Evolutionary conservation across 202 grass and related monocot genomes (phyloP), one percentile per base, ranked within the genome.

Genomic region (Brachypodium distachyon): DNA sequence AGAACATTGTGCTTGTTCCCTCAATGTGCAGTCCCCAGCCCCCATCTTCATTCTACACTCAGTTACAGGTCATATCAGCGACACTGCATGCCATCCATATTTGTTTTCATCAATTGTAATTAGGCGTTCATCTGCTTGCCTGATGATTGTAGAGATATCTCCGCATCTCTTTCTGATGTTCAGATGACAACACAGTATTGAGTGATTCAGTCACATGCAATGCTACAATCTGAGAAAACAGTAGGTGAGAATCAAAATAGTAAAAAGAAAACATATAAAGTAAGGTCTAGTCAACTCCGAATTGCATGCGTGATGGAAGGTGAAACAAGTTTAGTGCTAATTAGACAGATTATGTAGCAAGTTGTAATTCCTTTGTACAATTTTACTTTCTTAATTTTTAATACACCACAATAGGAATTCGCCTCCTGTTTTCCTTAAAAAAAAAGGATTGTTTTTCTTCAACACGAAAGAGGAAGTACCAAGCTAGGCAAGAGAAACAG

Each of bases 11-110:
- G 73, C 91, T 98, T 28, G 80, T 76, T 16, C 95, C 91, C 74
- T 94, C 91, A 72, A 94, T 92, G 50, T 98, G 95, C 84, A 98
- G 82, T 33, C 95, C 94, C 91, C 95, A 98, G 16, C 91, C 95
- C 11, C 91, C 91, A 43, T 98, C 91, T 88, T 89, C 73, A 65
- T 98, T 98, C 95, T 98, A 74, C 17, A 76, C 7, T 23, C 1
- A 25, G 16, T 42, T 49, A 4, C 12, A 16, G n/a, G n/a, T 61
- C 23, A 12, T 37, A 56, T 83, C 39, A 64, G 34, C 0, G 53
- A 26, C 36, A 26, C 36, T 38, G 13, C 19, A 13, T 12, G 26
- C 12, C 7, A 38, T 6, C 16, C 1, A 23, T 13, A 16, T 29
- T 58, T 6, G 18, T 7, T n/a, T 82, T 51, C 9, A 74, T 10